Conservation (phyloP, 2,329 filamentous ascomycete genomes). For the Aspergillus floridensis region DNA sequence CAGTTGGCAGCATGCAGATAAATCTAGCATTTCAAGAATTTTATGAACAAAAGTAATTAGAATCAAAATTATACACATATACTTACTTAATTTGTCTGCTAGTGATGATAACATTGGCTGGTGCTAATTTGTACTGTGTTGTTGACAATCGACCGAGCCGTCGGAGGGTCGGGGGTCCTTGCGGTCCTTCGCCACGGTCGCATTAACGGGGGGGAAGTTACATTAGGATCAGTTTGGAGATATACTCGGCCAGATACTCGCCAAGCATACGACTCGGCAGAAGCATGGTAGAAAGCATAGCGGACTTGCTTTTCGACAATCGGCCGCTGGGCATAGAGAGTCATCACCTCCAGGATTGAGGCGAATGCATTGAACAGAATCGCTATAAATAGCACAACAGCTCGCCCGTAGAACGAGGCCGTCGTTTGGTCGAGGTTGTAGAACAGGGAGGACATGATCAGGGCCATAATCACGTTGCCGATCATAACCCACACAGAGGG, state of each 20-base stretch:
- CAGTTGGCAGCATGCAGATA: no score
- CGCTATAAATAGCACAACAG: constrained; percentile 77
- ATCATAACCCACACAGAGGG: constrained; percentile 61
- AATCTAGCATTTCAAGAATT: no score
- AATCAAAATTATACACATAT: no score
- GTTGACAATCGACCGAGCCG: no score
- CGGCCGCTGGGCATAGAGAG: constrained; percentile 14
- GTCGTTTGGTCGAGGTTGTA: constrained; percentile 67
- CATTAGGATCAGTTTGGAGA: no score
- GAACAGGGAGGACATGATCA: constrained; percentile 75
- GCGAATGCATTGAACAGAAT: constrained; percentile 78
- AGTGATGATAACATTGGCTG: no score
- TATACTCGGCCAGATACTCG: background rate
- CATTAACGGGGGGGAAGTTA: no score
- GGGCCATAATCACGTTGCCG: constrained; percentile 68
- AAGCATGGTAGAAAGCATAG: background rate
- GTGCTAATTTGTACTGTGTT: no score
- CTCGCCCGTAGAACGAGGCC: constrained; percentile 69
- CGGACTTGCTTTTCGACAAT: constrained; percentile 17
- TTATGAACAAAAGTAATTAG: no score
- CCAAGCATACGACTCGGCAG: background rate
- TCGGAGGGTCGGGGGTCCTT: no score
- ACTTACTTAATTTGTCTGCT: no score
- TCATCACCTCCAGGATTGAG: constrained; percentile 60
- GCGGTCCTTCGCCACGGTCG: no score